Percentiles rank a stretch among this genome's conserved stretches.
Evolutionary conservation across 768 basidiomycete genomes (phyloP).

Genomic region (Leccinellum luteum): DNA sequence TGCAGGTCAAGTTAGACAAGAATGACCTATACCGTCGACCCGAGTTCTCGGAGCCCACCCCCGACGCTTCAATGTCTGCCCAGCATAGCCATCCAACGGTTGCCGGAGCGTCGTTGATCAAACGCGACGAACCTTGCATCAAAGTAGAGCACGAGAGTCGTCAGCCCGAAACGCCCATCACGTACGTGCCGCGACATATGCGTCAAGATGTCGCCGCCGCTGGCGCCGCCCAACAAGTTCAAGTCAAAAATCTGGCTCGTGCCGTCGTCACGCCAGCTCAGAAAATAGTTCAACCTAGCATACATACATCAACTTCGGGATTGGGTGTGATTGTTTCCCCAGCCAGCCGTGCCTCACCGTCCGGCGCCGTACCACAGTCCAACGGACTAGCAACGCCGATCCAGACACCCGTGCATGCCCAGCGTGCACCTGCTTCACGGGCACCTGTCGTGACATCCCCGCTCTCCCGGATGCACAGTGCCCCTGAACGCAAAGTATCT

Average conservation of each 20-base stretch:
- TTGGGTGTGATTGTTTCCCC: neutral
- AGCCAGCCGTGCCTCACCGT: neutral
- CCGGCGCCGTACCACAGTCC: neutral
- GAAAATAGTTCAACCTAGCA: neutral
- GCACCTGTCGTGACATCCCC: slow-evolving; percentile 6
- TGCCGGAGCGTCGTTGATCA: neutral
- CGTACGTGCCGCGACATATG: slow-evolving; percentile 41
- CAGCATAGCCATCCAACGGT: neutral
- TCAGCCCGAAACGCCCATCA: slow-evolving; percentile 19
- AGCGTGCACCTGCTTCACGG: slow-evolving; percentile 23
- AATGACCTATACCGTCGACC: slow-evolving; percentile 67
- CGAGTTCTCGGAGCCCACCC: slow-evolving; percentile 56
- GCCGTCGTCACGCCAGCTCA: neutral
- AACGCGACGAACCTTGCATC: slow-evolving; percentile 2
- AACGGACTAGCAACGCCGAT: slow-evolving; percentile 34
- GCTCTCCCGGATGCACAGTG: slow-evolving; percentile 10
- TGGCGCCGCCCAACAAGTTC: slow-evolving; percentile 7
- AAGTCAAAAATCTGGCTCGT: neutral
- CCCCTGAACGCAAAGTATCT: slow-evolving; percentile 13
- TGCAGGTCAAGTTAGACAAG: slow-evolving; percentile 58
- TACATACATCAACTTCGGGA: neutral
- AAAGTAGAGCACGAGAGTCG: slow-evolving; percentile 18
- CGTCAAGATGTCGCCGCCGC: slow-evolving; percentile 27
- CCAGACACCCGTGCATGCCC: slow-evolving; percentile 33
- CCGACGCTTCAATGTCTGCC: slow-evolving; percentile 15